Evolutionary conservation across 345 rosid species (phyloP), one percentile per base, ranked within the genome.

Genomic region (Cardiospermum halicacabum): DNA sequence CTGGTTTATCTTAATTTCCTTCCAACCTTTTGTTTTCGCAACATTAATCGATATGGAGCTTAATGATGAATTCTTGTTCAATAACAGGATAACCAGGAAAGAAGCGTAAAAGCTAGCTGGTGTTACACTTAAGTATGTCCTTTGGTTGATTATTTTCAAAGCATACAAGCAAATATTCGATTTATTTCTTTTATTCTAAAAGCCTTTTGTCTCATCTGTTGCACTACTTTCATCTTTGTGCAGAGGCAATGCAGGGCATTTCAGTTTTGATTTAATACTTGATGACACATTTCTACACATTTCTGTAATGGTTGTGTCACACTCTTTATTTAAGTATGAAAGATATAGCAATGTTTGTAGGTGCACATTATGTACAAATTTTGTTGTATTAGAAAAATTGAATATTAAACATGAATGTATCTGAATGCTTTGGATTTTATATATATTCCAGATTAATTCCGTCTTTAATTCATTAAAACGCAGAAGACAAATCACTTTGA

Each of bases 71-170:
- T 51, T 25, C 28, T 70, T 55, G 56, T 56, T 30, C 55, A 63
- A 67, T 63, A 60, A 76, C 92, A 94, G 99, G 88, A 83, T 91
- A 74, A 87, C 96, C 11, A 80, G 97, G 79, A 94, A 94, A 75
- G 91, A 91, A 84, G 97, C 99, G 53, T 94, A 83, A 82, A 67
- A 69, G 34, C 11, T 32, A 61, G 11, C 25, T 53, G 50, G 59
- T 50, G 43, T 43, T 50, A 43, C 43, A 5, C 58, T 4, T 28
- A 18, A 72, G 73, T 68, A 68, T 31, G 61, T 25, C 40, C 28
- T 60, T 69, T 19, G 50, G 49, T 51, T 43, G 16, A 27, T 42
- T 21, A 0, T 1, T 16, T 28, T 0, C 18, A 47, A 40, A 62
- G n/a, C n/a, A n/a, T 63, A 11, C 7, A 32, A 24, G 53, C 3